Evolutionary conservation across 768 basidiomycete species (phyloP), one percentile per base, ranked within the genome.

Genomic region (Lenzites betulinus): DNA sequence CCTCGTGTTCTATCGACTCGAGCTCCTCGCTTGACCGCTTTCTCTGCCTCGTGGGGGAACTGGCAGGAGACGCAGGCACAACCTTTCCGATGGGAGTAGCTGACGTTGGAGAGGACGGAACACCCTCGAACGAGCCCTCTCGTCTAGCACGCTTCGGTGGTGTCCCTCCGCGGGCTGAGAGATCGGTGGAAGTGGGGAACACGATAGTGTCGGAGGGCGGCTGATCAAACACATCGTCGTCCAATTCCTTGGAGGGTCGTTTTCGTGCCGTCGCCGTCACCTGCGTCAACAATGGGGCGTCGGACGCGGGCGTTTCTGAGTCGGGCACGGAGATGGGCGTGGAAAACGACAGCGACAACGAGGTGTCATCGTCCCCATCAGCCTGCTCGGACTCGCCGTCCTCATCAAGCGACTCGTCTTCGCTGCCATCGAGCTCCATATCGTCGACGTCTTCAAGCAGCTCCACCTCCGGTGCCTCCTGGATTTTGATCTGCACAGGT

Each of bases 71-170:
- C 15, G 28, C 13, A 15, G 44, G 30, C 11, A 33, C 30, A 13
- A 15, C 7, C 18, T 56, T 56, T 11, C 20, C 41, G 57, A 35
- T 2, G 20, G 54, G 38, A 20, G 41, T 6, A n/a, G 5, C 16
- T 3, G 39, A 36, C 12, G 63, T 26, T 16, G 54, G 59, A 15
- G 65, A 59, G 7, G 56, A 33, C 7, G 54, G 54, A 7, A 16
- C 48, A 15, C 48, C 38, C 39, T 63, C 57, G 47, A 56, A 66
- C 7, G 63, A 56, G 2, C 67, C 66, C 1, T 65, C 69, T 22
- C 68, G 58, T 49, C 78, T 72, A 25, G 64, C 70, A 47, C 78
- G 75, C 63, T 81, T 81, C 8, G 79, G 79, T 12, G 80, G 79
- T 0, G 79, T 79, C 7, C 69, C 64, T 11, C 62, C 20, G 47